phyloP scores from a whole-genome alignment of 2,329 filamentous ascomycete genomes.

The Fusarium tanahbumbuense region DNA sequence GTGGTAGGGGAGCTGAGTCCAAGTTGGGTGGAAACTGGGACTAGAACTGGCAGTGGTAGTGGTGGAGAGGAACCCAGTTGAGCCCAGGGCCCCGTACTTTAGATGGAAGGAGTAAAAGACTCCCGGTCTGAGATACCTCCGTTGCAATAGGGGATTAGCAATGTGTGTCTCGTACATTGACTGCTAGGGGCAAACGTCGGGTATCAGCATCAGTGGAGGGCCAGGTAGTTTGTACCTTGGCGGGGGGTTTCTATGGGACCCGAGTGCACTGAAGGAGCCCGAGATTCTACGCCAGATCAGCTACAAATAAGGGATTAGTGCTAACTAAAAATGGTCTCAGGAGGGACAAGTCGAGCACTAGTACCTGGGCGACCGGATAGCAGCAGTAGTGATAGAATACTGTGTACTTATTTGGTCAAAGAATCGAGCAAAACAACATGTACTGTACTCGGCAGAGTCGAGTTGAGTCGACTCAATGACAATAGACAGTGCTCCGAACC shows the following conservation, averaged over 20 bases:
- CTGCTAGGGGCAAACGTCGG: constrained; percentile 34
- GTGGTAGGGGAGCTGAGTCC: constrained; percentile 43
- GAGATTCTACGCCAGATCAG: constrained; percentile 31
- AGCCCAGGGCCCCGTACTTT: constrained; percentile 11
- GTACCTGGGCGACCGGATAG: constrained; percentile 23
- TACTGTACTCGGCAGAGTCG: constrained; percentile 4
- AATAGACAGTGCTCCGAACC: constrained; percentile 9
- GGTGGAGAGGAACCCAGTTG: constrained; percentile 20
- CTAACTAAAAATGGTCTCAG: constrained; percentile 23
- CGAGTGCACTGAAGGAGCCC: background rate
- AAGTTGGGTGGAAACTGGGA: constrained; percentile 21
- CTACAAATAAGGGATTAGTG: constrained; percentile 15
- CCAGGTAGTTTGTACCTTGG: constrained; percentile 2
- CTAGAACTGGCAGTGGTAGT: constrained; percentile 28
- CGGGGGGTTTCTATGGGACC: constrained; percentile 8
- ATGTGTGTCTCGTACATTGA: background rate
- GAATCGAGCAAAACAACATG: background rate
- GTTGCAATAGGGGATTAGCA: constrained; percentile 32
- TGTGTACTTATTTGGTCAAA: background rate
- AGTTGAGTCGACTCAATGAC: constrained; percentile 14
- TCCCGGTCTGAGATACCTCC: constrained; percentile 23
- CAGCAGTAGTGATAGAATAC: constrained; percentile 12
- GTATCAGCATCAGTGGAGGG: constrained; percentile 16
- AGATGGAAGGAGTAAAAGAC: constrained; percentile 14
- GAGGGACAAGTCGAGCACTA: constrained; percentile 10